A percentile compares a stretch with the other conserved stretches of the same genome.
Evolutionary conservation across 2,329 filamentous ascomycete genomes (phyloP).

Genomic region (Penicillium griseofulvum): DNA sequence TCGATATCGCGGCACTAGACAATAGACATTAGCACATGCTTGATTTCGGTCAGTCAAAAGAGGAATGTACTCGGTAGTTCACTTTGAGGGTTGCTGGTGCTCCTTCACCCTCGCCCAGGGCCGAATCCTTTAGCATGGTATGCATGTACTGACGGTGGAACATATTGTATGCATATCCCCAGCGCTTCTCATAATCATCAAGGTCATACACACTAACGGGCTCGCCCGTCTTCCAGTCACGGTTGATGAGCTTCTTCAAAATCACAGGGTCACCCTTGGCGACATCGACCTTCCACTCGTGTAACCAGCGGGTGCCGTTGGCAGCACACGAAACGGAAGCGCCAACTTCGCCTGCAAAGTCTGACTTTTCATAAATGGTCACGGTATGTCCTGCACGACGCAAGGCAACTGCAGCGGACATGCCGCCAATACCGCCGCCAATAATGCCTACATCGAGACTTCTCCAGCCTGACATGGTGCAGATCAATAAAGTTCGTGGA

Average conservation of each 20-base stretch:
- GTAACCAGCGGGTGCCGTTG: constrained; percentile 67
- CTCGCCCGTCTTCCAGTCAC: constrained; percentile 68
- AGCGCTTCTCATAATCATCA: constrained; percentile 62
- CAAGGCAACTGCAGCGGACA: constrained; percentile 52
- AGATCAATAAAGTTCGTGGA: neutral
- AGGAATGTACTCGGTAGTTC: constrained; percentile 50
- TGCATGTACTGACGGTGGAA: constrained; percentile 70
- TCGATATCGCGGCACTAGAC: constrained; percentile 52
- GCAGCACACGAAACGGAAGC: constrained; percentile 67
- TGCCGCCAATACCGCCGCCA: constrained; percentile 55
- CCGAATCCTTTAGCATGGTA: constrained; percentile 61
- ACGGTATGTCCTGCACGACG: constrained; percentile 55
- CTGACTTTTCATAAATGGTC: constrained; percentile 64
- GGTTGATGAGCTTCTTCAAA: constrained; percentile 64
- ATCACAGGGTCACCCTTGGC: constrained; percentile 64
- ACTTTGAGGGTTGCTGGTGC: constrained; percentile 54
- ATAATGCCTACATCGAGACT: constrained; percentile 48
- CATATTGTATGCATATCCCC: constrained; percentile 68
- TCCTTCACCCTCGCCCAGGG: constrained; percentile 54
- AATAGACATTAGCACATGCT: neutral
- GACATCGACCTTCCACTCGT: constrained; percentile 66
- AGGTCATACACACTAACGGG: constrained; percentile 63
- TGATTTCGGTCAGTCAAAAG: too few relatives aligned
- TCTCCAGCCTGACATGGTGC: constrained; percentile 40
- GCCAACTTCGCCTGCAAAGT: constrained; percentile 67